A percentile compares a stretch with the other conserved stretches of the same genome.
Evolutionary conservation across 2,329 filamentous ascomycete genomes (phyloP).

Genomic region (Dactylellina leptospora): DNA sequence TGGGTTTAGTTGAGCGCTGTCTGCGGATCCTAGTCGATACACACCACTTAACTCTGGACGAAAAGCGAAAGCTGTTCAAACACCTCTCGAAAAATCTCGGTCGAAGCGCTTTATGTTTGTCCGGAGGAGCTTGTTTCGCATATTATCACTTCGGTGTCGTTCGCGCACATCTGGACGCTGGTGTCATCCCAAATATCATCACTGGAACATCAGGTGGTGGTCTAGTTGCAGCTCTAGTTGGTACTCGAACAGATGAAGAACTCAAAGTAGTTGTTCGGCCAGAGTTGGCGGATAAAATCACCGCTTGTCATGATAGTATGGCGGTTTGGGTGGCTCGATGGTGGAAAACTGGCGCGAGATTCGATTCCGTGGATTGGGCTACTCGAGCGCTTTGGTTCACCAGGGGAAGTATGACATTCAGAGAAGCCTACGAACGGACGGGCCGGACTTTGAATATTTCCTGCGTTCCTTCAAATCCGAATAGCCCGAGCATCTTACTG

Average conservation of each 20-base stretch:
- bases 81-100: slow-evolving; percentile 90
- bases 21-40: slow-evolving; percentile 75
- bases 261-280: slow-evolving; percentile 84
- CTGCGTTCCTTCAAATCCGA: slow-evolving; percentile 90
- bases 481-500: slow-evolving; percentile 77
- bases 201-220: slow-evolving; percentile 96
- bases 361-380: slow-evolving; percentile 94
- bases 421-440: slow-evolving; percentile 91
- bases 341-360: slow-evolving; percentile 91
- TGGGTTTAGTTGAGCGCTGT: slow-evolving; percentile 68
- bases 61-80: slow-evolving; percentile 84
- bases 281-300: slow-evolving; percentile 83
- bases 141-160: slow-evolving; percentile 90
- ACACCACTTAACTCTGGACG: slow-evolving; percentile 72
- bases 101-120: slow-evolving; percentile 89
- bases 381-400: slow-evolving; percentile 87
- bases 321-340: slow-evolving; percentile 77
- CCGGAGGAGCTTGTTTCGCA: slow-evolving; percentile 90
- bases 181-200: slow-evolving; percentile 88
- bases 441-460: slow-evolving; percentile 94
- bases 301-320: slow-evolving; percentile 81
- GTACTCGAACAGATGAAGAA: slow-evolving; percentile 90
- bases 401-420: slow-evolving; percentile 88
- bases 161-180: slow-evolving; percentile 85
- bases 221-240: slow-evolving; percentile 83